These are phyloP conservation scores for Teratosphaeria gauchensis DNA, from an alignment of 2,329 filamentous ascomycete genomes.

Conservation along the genomic window DNA sequence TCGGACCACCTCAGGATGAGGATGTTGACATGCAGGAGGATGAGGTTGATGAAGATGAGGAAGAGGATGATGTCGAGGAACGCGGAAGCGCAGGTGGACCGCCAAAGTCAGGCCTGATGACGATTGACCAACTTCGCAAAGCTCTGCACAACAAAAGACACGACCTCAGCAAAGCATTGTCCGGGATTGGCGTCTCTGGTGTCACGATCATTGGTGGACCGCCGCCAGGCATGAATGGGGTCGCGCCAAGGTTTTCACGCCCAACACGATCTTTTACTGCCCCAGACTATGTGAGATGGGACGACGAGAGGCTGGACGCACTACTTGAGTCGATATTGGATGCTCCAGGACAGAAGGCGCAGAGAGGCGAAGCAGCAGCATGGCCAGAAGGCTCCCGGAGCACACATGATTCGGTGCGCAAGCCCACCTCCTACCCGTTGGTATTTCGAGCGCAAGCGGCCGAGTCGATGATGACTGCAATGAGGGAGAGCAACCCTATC, in stretches of 20 bases:
- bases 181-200: constrained; percentile 13
- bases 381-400: not conserved
- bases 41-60: constrained; percentile 39
- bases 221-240: not conserved
- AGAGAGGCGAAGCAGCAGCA: constrained; percentile 8
- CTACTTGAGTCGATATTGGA: constrained; percentile 24
- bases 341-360: constrained; percentile 9
- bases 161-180: constrained; percentile 13
- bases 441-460: not conserved
- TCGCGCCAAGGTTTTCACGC: not conserved
- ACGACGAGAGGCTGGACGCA: constrained; percentile 20
- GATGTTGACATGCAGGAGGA: constrained; percentile 26
- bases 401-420: not conserved
- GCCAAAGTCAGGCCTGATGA: constrained; percentile 3
- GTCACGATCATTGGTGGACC: constrained; percentile 9
- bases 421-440: not conserved
- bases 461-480: not conserved
- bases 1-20: not conserved
- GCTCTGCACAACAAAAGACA: constrained; percentile 11
- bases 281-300: constrained; percentile 10
- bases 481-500: not conserved
- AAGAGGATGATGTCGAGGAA: constrained; percentile 3
- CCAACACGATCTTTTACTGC: not conserved
- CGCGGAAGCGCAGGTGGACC: not conserved
- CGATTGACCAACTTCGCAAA: constrained; percentile 17